Evolutionary conservation across 2,329 filamentous ascomycete genomes (phyloP), one percentile per base, ranked within the genome.

Genomic region (Fusarium subglutinans): DNA sequence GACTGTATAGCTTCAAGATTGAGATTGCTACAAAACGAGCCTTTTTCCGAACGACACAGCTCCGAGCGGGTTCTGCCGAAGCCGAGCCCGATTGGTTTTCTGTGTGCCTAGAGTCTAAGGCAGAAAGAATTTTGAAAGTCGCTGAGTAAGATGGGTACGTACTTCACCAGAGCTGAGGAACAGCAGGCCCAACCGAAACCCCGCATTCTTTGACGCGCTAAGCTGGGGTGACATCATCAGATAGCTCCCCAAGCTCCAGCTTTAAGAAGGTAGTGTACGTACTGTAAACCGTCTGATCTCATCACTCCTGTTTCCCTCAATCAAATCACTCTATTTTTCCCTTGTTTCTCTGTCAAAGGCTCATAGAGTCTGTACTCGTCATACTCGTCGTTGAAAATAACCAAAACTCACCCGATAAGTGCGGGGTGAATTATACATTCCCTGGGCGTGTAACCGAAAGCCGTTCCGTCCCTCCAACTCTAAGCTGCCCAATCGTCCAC

Each of bases 11-110:
- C 79, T 79, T 76, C 72, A 70, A 76, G 75, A 77, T 79, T 74
- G 71, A 73, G 79, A 81, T 79, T 80, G 80, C 79, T 80, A 79
- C 75, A 77, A 76, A 79, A 82, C 81, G 82, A 84, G 82, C 81
- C 80, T 83, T 84, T 84, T 83, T 83, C 80, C 78, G 73, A 72
- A 77, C 70, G 58, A 67, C 72, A 77, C 50, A 79, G 77, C 78
- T 80, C 77, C 78, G 80, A 81, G 76, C 78, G 80, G 78, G 76
- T 82, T 80, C 77, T 81, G 76, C 81, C 79, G 80, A 79, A 80
- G 79, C 81, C 81, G 81, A 79, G 66, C 66, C 66, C 70, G 70
- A 69, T 58, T 60, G 30, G 43, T 55, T 45, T 33, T 58, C 33
- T 69, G 40, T n/a, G 2, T 47, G 80, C 81, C 81, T 83, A 50